Percentiles rank a stretch among this genome's conserved stretches.
These are phyloP conservation scores for Vitis cinerea DNA, from an alignment of 164 flowering plant genomes.

Conservation along the genomic window DNA sequence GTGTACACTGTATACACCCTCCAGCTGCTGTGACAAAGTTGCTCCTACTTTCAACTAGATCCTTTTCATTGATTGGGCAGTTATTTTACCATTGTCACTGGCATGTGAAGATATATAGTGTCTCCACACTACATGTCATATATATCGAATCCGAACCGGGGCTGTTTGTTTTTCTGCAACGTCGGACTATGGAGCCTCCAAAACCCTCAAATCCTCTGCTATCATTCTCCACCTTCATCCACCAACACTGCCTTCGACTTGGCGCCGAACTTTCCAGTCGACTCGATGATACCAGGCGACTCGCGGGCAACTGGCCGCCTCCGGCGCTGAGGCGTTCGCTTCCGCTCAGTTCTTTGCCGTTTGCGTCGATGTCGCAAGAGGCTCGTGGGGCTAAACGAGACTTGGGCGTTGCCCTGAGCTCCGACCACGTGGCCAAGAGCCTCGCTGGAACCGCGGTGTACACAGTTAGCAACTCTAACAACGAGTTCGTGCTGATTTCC, in stretches of 20 bases:
- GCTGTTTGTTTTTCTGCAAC: too few relatives aligned
- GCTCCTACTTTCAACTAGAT: too few relatives aligned
- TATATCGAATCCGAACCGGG: too few relatives aligned
- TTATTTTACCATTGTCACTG: too few relatives aligned
- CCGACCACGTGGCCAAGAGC: conserved; percentile 66
- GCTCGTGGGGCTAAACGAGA: conserved; percentile 17
- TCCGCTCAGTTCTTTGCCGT: conserved; percentile 24
- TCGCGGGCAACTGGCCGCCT: conserved; percentile 21
- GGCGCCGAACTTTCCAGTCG: conserved; percentile 51
- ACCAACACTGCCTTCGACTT: conserved; percentile 49
- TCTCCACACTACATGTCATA: too few relatives aligned
- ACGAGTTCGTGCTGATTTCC: conserved; percentile 90
- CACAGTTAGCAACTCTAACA: conserved; percentile 83
- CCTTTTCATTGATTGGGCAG: too few relatives aligned
- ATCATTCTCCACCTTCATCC: conserved; percentile 60
- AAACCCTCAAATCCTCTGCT: conserved; percentile 50
- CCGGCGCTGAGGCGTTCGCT: not conserved
- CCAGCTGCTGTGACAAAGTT: too few relatives aligned
- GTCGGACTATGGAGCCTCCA: conserved; percentile 29
- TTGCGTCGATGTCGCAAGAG: conserved; percentile 54
- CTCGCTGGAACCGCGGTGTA: conserved; percentile 81
- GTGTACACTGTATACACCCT: too few relatives aligned
- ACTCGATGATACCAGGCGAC: conserved; percentile 48
- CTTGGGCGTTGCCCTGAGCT: conserved; percentile 43
- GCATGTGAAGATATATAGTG: too few relatives aligned